phyloP scores from a whole-genome alignment of 345 rosid genomes.

The Linum lewisii region DNA sequence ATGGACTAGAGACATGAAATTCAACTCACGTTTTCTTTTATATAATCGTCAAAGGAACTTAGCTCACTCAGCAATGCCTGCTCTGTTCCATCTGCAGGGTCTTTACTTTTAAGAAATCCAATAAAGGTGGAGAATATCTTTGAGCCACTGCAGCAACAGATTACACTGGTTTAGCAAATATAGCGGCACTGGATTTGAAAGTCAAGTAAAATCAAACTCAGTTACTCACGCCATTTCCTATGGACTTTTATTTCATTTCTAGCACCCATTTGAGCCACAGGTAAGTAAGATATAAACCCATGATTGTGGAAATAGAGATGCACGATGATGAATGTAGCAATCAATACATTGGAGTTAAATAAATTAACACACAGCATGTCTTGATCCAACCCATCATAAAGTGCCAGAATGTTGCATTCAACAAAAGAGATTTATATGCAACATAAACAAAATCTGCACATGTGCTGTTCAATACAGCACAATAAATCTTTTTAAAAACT shows the following conservation, averaged over 20 bases:
- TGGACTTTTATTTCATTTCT: too few relatives aligned
- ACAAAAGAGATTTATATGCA: background rate
- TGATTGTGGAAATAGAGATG: too few relatives aligned
- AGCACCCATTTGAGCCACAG: too few relatives aligned
- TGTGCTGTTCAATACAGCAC: background rate
- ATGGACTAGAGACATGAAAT: too few relatives aligned
- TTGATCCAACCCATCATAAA: background rate
- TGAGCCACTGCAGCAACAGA: constrained; percentile 50
- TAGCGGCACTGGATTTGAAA: too few relatives aligned
- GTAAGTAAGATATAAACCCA: too few relatives aligned
- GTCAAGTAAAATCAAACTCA: too few relatives aligned
- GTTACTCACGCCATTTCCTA: too few relatives aligned
- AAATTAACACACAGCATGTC: background rate
- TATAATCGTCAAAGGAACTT: constrained; percentile 46
- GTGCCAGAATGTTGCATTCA: background rate
- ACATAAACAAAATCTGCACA: background rate
- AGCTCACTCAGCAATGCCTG: constrained; percentile 66
- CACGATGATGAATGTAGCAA: too few relatives aligned
- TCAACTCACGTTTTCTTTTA: constrained; percentile 47
- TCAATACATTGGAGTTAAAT: background rate
- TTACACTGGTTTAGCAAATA: background rate
- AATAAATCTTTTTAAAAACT: background rate
- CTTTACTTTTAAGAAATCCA: constrained; percentile 89
- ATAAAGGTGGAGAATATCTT: constrained; percentile 84
- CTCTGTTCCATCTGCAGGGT: constrained; percentile 68